Evolutionary conservation across 2,329 filamentous ascomycete species (phyloP), one percentile per base, ranked within the genome.

Genomic region (Aspergillus persii): DNA sequence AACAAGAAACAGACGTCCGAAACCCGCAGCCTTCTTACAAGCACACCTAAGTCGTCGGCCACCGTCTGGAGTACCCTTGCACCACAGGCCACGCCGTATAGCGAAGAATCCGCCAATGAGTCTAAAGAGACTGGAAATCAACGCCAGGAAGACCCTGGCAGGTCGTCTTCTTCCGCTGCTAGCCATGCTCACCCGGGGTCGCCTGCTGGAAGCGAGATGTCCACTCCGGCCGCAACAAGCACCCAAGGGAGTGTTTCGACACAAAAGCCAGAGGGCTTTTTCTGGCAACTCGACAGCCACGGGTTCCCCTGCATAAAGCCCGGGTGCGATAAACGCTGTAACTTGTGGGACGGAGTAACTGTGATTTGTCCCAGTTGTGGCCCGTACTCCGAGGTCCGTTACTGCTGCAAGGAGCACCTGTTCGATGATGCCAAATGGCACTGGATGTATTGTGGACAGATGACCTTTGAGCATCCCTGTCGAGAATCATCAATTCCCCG

Each of bases 201-300:
- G 7, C 39, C 44, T 8, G 23, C 33, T 31, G 18, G n/a, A 44
- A 44, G 12, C 48, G 50, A 50, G 8, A n/a, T 46, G 27, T 12
- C 46, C 9, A 47, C 46, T 12, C n/a, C n/a, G 18, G 50, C 61
- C 7, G 59, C 50, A 18, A 36, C 36, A n/a, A 50, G 63, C 79
- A 12, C 46, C 30, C 49, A 54, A n/a, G 23, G 41, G 2, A 56
- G 8, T 5, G 36, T 54, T 39, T 53, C 58, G 8, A 57, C 33
- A 15, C 57, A 60, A n/a, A 67, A 64, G 41, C 62, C 61, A 8
- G 54, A 61, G 8, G 61, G 58, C 1, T 71, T 66, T 47, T 68
- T 69, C 53, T 72, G 64, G 61, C 66, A 86, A 79, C 56, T 83
- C 76, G 60, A 84, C 77, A 63, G 81, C 77, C 18, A 80, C 78